phyloP scores from a whole-genome alignment of 306 rosid species.

The Quercus ilex region DNA sequence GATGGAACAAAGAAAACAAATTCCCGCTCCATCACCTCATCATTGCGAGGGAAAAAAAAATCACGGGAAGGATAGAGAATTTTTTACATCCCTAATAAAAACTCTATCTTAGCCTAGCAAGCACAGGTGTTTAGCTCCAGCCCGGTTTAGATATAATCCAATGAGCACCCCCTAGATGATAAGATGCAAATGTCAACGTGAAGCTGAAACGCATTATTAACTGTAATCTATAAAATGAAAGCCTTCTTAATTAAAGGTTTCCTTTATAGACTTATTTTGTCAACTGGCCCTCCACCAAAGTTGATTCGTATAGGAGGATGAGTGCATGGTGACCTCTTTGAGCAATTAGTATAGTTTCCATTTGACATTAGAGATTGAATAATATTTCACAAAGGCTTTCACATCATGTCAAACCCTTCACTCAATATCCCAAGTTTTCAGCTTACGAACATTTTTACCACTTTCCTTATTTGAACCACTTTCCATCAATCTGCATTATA shows the following conservation, averaged over 20 bases:
- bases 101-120: not conserved
- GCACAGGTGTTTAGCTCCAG: not conserved
- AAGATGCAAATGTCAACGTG: not conserved
- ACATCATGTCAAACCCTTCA: not conserved
- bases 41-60: too few species aligned
- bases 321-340: conserved; percentile 13
- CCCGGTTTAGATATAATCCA: not conserved
- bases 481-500: not conserved
- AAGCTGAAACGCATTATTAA: conserved; percentile 9
- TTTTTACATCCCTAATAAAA: not conserved
- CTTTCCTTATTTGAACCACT: not conserved
- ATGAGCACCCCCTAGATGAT: not conserved
- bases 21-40: too few species aligned
- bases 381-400: not conserved
- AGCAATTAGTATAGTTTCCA: conserved; percentile 10
- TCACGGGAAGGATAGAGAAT: too few species aligned
- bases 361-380: not conserved
- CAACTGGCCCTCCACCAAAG: not conserved
- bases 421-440: too few species aligned
- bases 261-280: not conserved
- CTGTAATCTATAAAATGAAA: not conserved
- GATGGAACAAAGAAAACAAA: too few species aligned
- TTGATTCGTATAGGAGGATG: not conserved
- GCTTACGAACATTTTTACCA: too few species aligned
- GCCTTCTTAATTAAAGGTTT: not conserved